Evolutionary conservation across 805 yeast genomes (phyloP).

Genomic region (Wickerhamomyces sydowiorum): DNA sequence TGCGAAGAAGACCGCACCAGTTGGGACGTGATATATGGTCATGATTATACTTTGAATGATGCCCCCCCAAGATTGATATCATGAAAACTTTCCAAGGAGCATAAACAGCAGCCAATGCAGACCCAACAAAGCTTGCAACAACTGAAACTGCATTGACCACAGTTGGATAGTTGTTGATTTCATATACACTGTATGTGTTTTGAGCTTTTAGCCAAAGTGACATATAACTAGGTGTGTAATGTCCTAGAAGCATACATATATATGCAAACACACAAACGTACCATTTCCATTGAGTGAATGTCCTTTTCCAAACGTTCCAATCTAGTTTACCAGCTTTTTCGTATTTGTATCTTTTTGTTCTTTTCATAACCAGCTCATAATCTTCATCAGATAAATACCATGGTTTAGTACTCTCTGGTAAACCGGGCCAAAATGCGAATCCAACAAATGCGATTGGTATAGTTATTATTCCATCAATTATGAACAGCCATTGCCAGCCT

Average conservation of each 20-base stretch:
- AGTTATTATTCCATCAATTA: slow-evolving; percentile 13
- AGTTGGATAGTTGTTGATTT: slow-evolving; percentile 6
- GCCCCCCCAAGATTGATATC: background rate
- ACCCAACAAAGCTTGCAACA: slow-evolving; percentile 1
- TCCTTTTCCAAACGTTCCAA: background rate
- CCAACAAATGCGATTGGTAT: slow-evolving; percentile 20
- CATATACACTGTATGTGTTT: slow-evolving; percentile 20
- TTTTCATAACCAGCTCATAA: background rate
- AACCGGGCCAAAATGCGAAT: slow-evolving; percentile 8
- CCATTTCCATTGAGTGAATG: slow-evolving; percentile 41
- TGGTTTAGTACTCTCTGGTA: slow-evolving; percentile 16
- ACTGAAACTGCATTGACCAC: slow-evolving; percentile 1
- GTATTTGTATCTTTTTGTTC: background rate
- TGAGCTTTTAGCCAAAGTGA: slow-evolving; percentile 43
- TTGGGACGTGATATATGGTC: slow-evolving; percentile 1
- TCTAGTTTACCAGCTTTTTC: background rate
- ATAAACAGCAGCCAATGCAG: slow-evolving; percentile 4
- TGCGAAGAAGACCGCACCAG: slow-evolving; percentile 1
- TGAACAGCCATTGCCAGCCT: slow-evolving; percentile 14
- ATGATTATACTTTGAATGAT: background rate
- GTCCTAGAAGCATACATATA: slow-evolving; percentile 52
- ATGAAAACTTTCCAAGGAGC: slow-evolving; percentile 1
- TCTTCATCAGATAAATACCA: background rate
- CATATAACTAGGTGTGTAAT: slow-evolving; percentile 45
- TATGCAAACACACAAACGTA: slow-evolving; percentile 46